Conservation (phyloP, 208 protist genomes). For the Crithidia mellificae region DNA sequence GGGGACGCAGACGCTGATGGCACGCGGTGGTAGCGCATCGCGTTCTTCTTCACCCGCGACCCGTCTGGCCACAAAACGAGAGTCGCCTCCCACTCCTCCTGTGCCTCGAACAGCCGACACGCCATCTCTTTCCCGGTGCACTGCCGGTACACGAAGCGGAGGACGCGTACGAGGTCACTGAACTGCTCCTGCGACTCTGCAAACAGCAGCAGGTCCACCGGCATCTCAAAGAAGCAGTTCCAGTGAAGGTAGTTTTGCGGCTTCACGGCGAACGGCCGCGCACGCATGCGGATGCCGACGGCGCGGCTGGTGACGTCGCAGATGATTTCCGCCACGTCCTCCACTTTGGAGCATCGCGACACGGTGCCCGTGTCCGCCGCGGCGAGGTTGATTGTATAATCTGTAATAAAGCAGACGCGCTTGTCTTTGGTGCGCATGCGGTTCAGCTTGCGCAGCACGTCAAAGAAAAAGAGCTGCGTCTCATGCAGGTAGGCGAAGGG, state of each 20-base stretch:
- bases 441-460: conserved; percentile 28
- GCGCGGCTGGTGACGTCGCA: conserved; percentile 12
- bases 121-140: conserved; percentile 23
- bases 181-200: conserved; percentile 8
- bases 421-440: conserved; percentile 10
- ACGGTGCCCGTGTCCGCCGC: conserved; percentile 13
- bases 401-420: conserved; percentile 46
- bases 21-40: conserved; percentile 23
- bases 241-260: neutral
- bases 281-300: conserved; percentile 41
- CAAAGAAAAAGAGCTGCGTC: conserved; percentile 35
- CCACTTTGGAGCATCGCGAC: conserved; percentile 40
- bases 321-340: conserved; percentile 41
- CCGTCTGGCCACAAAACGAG: conserved; percentile 43
- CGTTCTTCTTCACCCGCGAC: conserved; percentile 35
- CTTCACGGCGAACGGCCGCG: conserved; percentile 28
- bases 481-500: conserved; percentile 29
- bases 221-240: conserved; percentile 46
- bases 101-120: conserved; percentile 12
- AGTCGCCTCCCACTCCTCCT: conserved; percentile 24
- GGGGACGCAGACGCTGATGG: neutral
- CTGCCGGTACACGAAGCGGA: conserved; percentile 13
- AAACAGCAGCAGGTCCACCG: conserved; percentile 44
- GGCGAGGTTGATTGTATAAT: conserved; percentile 42
- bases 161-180: conserved; percentile 16